phyloP scores from a whole-genome alignment of 306 rosid genomes.

The Castanea mollissima region DNA sequence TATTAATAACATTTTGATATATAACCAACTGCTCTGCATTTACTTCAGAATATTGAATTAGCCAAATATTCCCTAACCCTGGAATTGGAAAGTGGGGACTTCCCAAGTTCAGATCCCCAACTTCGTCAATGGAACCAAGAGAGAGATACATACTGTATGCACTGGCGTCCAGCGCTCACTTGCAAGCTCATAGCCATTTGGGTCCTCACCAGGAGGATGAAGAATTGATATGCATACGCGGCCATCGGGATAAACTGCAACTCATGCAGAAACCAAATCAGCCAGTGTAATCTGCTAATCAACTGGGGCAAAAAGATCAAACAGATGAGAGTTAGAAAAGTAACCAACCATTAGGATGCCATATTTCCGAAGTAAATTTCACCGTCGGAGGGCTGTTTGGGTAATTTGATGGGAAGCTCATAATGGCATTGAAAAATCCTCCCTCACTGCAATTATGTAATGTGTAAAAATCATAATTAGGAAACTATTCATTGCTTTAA shows the following conservation, averaged over 20 bases:
- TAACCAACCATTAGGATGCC: slow-evolving; percentile 94
- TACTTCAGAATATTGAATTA: neutral
- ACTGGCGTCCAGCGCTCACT: slow-evolving; percentile 99
- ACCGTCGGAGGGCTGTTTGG: slow-evolving; percentile 96
- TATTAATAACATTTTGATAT: neutral
- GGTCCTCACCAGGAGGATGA: slow-evolving; percentile 99
- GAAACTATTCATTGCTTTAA: neutral
- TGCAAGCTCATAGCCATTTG: slow-evolving; percentile 97
- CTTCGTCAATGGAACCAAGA: neutral
- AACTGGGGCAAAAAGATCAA: slow-evolving; percentile 4
- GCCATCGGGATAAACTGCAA: slow-evolving; percentile 91
- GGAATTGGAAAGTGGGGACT: neutral
- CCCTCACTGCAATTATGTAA: slow-evolving; percentile 69
- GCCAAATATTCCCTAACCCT: neutral
- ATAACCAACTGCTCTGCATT: neutral
- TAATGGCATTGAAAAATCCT: slow-evolving; percentile 92
- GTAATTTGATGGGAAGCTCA: slow-evolving; percentile 91
- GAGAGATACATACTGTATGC: slow-evolving; percentile 61
- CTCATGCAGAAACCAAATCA: slow-evolving; percentile 22
- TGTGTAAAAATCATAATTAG: neutral
- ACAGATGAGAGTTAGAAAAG: neutral
- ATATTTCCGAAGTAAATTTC: slow-evolving; percentile 79
- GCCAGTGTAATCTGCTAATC: neutral
- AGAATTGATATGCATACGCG: slow-evolving; percentile 99
- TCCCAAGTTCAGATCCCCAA: neutral